phyloP scores from a whole-genome alignment of 75 land plant genomes.

The Pinus tabuliformis region DNA sequence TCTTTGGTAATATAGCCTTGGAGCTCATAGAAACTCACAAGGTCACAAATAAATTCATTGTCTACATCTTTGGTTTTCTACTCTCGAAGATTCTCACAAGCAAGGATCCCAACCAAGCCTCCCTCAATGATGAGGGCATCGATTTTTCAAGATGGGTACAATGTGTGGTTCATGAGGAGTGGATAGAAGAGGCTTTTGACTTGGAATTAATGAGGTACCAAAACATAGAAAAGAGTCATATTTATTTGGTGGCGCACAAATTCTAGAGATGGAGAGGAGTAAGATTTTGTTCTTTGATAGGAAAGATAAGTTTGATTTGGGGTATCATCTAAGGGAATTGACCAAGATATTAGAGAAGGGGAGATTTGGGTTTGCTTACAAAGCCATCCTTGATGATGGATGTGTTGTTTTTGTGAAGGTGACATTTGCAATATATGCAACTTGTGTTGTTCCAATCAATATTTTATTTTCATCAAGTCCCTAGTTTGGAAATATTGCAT shows the following conservation, averaged over 20 bases:
- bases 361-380: too few relatives aligned
- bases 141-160: constrained; percentile 48
- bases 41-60: constrained; percentile 77
- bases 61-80: constrained; percentile 88
- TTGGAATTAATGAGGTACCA: constrained; percentile 46
- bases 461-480: constrained; percentile 91
- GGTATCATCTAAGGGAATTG: too few relatives aligned
- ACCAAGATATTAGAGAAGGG: too few relatives aligned
- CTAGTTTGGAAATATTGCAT: constrained; percentile 97
- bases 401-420: too few relatives aligned
- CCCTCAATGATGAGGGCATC: constrained; percentile 53
- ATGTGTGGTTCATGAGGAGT: constrained; percentile 51
- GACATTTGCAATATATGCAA: constrained; percentile 35
- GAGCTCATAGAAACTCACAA: constrained; percentile 76
- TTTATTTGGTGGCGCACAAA: constrained; percentile 50
- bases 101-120: constrained; percentile 65
- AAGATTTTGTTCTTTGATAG: too few relatives aligned
- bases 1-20: constrained; percentile 84
- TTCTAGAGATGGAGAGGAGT: constrained; percentile 29
- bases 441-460: constrained; percentile 91
- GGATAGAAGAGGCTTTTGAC: constrained; percentile 63
- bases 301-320: too few relatives aligned
- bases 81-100: constrained; percentile 77
- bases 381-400: too few relatives aligned
- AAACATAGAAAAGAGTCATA: constrained; percentile 61